A percentile compares a stretch with the other conserved stretches of the same genome.
Evolutionary conservation across 768 basidiomycete species (phyloP).

Genomic region (Chalciporus sphaerocephalus): DNA sequence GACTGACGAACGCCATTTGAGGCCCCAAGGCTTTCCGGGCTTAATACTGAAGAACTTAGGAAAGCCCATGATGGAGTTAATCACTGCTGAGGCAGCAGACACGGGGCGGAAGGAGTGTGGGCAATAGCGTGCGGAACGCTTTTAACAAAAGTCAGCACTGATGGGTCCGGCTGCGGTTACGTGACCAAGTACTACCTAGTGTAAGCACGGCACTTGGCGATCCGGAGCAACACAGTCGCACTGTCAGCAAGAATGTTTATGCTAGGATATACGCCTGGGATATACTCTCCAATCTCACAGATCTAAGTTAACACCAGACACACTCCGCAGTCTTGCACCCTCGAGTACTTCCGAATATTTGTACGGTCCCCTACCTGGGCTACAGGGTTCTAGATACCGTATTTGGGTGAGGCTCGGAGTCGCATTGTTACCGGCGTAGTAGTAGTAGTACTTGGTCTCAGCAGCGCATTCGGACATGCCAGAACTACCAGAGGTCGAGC

Average conservation of each 20-base stretch:
- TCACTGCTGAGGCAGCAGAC: neutral
- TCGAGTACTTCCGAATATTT: neutral
- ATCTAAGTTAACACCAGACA: too few species aligned
- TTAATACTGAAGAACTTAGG: neutral
- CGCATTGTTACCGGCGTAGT: too few species aligned
- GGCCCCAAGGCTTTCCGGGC: conserved; percentile 37
- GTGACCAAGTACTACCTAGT: conserved; percentile 22
- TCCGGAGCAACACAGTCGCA: neutral
- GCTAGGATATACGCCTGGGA: too few species aligned
- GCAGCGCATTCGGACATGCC: too few species aligned
- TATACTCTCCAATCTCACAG: too few species aligned
- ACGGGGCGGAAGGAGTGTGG: neutral
- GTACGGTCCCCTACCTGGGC: neutral
- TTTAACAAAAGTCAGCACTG: neutral
- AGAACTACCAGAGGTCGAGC: conserved; percentile 77
- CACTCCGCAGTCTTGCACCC: too few species aligned
- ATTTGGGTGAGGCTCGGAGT: too few species aligned
- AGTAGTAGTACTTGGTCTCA: too few species aligned
- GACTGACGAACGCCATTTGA: conserved; percentile 55
- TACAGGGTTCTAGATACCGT: too few species aligned
- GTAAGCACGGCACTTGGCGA: too few species aligned
- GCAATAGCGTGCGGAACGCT: neutral
- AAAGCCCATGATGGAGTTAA: conserved; percentile 9
- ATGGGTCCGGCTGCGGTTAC: neutral
- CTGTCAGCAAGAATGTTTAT: too few species aligned